Evolutionary conservation across 768 basidiomycete genomes (phyloP).

Genomic region (Macrolepiota albuminosa): DNA sequence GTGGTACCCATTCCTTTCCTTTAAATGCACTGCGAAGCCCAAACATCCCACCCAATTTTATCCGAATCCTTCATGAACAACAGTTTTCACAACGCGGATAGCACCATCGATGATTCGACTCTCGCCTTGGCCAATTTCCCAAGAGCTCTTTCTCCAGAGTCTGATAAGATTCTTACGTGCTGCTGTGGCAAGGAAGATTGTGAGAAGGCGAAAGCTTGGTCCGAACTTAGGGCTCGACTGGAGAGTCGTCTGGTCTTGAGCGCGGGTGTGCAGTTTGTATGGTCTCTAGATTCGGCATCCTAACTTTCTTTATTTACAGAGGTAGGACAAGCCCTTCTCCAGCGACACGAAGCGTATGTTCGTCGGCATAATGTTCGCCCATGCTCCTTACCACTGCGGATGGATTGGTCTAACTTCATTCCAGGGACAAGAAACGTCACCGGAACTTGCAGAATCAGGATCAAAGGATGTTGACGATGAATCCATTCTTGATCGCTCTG

Average conservation of each 20-base stretch:
- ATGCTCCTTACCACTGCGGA: slow-evolving; percentile 1
- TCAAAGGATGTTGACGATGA: slow-evolving; percentile 16
- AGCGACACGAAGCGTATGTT: slow-evolving; percentile 83
- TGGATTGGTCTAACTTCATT: not conserved
- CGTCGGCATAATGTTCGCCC: slow-evolving; percentile 59
- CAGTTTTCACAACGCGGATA: slow-evolving; percentile 48
- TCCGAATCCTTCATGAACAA: slow-evolving; percentile 40
- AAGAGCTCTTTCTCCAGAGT: slow-evolving; percentile 70
- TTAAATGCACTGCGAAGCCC: slow-evolving; percentile 10
- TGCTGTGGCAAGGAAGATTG: slow-evolving; percentile 67
- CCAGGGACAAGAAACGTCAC: slow-evolving; percentile 5
- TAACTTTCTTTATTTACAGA: slow-evolving; percentile 39
- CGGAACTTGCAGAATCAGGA: slow-evolving; percentile 1
- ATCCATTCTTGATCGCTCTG: slow-evolving; percentile 26
- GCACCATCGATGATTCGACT: slow-evolving; percentile 77
- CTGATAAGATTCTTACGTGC: slow-evolving; percentile 45
- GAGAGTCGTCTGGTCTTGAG: slow-evolving; percentile 78
- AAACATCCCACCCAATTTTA: slow-evolving; percentile 27
- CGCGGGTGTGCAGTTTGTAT: slow-evolving; percentile 59
- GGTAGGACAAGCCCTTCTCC: slow-evolving; percentile 84
- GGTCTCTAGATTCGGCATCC: not conserved
- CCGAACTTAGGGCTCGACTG: slow-evolving; percentile 59
- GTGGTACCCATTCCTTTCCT: slow-evolving; percentile 1
- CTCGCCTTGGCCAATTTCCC: slow-evolving; percentile 69
- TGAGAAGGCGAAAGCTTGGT: slow-evolving; percentile 60